Evolutionary conservation across 2,329 filamentous ascomycete species (phyloP), one percentile per base, ranked within the genome.

Genomic region (Fusarium proliferatum): DNA sequence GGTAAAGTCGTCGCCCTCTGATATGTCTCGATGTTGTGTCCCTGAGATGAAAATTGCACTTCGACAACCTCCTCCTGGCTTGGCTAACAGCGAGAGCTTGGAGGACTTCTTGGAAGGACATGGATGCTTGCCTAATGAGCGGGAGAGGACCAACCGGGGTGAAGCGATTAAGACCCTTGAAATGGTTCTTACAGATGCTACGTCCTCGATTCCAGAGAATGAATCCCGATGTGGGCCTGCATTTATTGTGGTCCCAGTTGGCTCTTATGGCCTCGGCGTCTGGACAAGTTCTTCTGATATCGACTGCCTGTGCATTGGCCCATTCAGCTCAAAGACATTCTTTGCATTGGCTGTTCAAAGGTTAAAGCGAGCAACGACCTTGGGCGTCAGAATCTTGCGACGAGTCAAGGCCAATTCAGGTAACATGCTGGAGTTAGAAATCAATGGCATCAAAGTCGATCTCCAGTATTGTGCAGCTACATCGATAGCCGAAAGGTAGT

Each of bases 391-490:
- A 28, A 82, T 92, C 16, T 76, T 92, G 21, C 86, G 90, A 46
- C 87, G 87, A 57, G 88, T 92, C 13, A 86, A 88, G 52, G 86
- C 89, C 4, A 85, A 85, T 55, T 87, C 88, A 1, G 90, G 90
- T 13, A 90, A 86, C 2, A 92, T 92, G 88, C 83, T 93, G 9
- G 90, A 93, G 74, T 81, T 93, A 9, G 86, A 88, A 46, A 82
- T 92, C n/a, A 78, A 81, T 8, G 87, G 85, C 15, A 82, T 92
- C 74, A 89, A 85, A 69, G 84, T 92, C 75, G 89, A 93, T 77
- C 81, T 94, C 55, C 91, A 92, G 68, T 93, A 93, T 77, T 92
- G 90, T 71, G 86, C 89, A 10, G 88, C 91, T 4, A 82, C 85
- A 6, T 82, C 82, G 36, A 82, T 93, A 48, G 84, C 88, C 6